These are phyloP conservation scores for Rhizophora mangle DNA, from an alignment of 345 rosid genomes.

Conservation along the genomic window DNA sequence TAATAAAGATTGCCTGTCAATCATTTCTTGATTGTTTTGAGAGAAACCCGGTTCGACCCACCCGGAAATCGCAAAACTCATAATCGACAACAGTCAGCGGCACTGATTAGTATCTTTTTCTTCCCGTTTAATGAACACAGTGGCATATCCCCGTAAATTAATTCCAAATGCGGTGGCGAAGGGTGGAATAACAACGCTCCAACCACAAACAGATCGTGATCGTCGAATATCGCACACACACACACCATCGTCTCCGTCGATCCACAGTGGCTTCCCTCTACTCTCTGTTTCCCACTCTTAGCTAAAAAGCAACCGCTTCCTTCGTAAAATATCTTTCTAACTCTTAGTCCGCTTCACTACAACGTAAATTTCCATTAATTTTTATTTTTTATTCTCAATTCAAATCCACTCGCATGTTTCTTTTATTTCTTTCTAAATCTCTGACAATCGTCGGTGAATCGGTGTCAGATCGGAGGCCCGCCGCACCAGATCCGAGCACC, in stretches of 20 bases:
- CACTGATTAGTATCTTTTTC: too few relatives aligned
- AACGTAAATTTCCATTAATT: background rate
- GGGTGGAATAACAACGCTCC: constrained; percentile 10
- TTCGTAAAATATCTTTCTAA: constrained; percentile 24
- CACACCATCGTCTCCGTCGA: constrained; percentile 34
- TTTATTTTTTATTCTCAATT: background rate
- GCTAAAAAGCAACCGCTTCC: constrained; percentile 21
- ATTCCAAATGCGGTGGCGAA: constrained; percentile 20
- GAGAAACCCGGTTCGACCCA: too few relatives aligned
- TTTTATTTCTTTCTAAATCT: background rate
- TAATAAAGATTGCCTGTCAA: too few relatives aligned
- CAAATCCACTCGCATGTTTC: background rate
- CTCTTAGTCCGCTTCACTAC: constrained; percentile 5
- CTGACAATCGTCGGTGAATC: too few relatives aligned
- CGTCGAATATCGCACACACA: too few relatives aligned
- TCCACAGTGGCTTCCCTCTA: constrained; percentile 20
- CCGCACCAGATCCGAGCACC: constrained; percentile 42
- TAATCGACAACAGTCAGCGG: too few relatives aligned
- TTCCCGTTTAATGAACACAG: background rate
- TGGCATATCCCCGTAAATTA: constrained; percentile 48
- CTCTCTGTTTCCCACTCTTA: constrained; percentile 7
- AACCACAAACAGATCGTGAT: constrained; percentile 22
- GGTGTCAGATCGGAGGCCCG: constrained; percentile 30
- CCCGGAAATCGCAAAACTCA: too few relatives aligned
- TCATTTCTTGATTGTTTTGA: too few relatives aligned